Conservation (phyloP, 2,329 filamentous ascomycete genomes). For the Diaporthe eres region DNA sequence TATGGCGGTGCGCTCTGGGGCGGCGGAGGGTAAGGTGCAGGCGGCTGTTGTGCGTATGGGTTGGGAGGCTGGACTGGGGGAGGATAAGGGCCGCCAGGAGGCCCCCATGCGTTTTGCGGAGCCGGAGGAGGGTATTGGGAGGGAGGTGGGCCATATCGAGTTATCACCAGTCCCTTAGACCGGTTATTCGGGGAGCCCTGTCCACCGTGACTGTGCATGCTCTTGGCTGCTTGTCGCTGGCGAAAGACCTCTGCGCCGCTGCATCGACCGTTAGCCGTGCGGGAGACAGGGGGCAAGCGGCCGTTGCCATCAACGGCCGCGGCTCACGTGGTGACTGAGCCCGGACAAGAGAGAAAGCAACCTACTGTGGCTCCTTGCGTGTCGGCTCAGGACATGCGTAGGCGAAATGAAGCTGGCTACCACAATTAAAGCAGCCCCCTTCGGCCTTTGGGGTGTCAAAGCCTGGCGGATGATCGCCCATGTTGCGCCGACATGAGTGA, state of each 20-base stretch:
- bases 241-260: slow-evolving; percentile 47
- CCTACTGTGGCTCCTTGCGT: slow-evolving; percentile 65
- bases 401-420: slow-evolving; percentile 64
- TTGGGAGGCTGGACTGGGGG: slow-evolving; percentile 44
- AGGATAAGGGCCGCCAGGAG: slow-evolving; percentile 41
- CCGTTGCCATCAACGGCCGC: neutral
- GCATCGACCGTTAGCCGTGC: slow-evolving; percentile 38
- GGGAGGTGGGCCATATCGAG: slow-evolving; percentile 53
- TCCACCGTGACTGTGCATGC: slow-evolving; percentile 29
- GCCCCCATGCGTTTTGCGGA: slow-evolving; percentile 44
- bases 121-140: slow-evolving; percentile 43
- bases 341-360: slow-evolving; percentile 42
- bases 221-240: slow-evolving; percentile 43
- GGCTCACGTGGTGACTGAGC: neutral
- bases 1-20: slow-evolving; percentile 39
- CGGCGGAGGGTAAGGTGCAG: slow-evolving; percentile 40
- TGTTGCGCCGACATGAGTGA: slow-evolving; percentile 43
- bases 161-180: slow-evolving; percentile 56
- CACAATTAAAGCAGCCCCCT: slow-evolving; percentile 68
- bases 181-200: slow-evolving; percentile 52
- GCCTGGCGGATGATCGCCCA: slow-evolving; percentile 48
- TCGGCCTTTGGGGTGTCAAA: slow-evolving; percentile 48
- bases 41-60: slow-evolving; percentile 40
- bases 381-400: slow-evolving; percentile 67
- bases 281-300: slow-evolving; percentile 33